Conservation (phyloP, 2,329 filamentous ascomycete species). For the Chrysosporium queenslandicum region DNA sequence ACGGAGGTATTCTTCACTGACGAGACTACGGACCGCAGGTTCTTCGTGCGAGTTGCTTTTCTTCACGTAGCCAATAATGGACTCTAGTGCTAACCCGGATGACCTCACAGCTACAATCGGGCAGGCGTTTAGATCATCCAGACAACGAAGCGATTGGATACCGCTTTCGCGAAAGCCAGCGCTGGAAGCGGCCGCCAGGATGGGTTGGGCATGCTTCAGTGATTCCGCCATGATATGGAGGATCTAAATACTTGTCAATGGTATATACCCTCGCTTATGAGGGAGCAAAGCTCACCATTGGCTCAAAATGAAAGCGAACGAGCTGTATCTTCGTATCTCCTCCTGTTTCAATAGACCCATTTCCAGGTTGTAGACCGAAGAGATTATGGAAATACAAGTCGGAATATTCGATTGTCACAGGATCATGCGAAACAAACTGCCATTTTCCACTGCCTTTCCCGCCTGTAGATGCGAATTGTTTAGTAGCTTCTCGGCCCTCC, state of each 20-base stretch:
- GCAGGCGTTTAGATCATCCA: constrained; percentile 35
- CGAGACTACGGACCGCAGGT: constrained; percentile 43
- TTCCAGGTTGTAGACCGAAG: constrained; percentile 36
- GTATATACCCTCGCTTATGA: background rate
- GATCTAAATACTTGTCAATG: constrained; percentile 48
- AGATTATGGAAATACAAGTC: constrained; percentile 29
- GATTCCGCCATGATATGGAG: constrained; percentile 77
- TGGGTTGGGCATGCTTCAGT: constrained; percentile 59
- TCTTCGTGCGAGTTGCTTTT: constrained; percentile 24
- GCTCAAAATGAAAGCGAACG: constrained; percentile 86
- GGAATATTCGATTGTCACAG: constrained; percentile 37
- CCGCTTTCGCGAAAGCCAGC: constrained; percentile 88
- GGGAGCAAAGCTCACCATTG: constrained; percentile 58
- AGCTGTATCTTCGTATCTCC: constrained; percentile 41
- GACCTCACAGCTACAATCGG: constrained; percentile 81
- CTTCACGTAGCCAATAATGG: constrained; percentile 56
- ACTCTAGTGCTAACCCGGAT: constrained; percentile 71
- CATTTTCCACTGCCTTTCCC: constrained; percentile 80
- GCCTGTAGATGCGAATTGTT: constrained; percentile 52
- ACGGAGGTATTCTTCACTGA: constrained; percentile 57
- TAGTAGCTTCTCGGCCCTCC: background rate
- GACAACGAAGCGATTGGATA: constrained; percentile 52
- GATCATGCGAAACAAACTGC: constrained; percentile 80
- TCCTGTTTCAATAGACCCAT: constrained; percentile 27
- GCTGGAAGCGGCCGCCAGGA: constrained; percentile 64